Base-by-base conservation (phyloP, 768 basidiomycete species). In the Suillus subalutaceus region DNA sequence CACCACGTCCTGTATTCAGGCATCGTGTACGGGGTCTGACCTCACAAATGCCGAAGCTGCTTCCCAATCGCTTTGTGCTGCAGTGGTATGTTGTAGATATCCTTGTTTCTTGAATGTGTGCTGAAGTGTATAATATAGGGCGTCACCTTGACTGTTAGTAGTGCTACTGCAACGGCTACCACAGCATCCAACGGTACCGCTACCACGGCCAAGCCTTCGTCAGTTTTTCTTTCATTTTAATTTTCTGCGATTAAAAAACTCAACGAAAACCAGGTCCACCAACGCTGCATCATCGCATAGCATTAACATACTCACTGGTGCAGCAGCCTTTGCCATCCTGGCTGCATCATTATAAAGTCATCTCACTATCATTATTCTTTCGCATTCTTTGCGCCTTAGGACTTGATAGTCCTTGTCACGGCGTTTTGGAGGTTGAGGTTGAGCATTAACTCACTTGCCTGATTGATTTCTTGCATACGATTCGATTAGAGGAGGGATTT, bases 1-100 rank as follows among this genome's bases (percentile, higher is more conserved):
- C 63, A 81, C 82, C 57, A 84, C 86, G 44, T 1, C 70, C 0
- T 91, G 90, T 76, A 83, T 90, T 67, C 26, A 73, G 60, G 44
- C 59, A 5, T 68, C 75, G n/a, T 91, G 90, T 80, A 66, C 69
- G 0, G 83, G 81, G 57, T 46, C 43, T 13, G 87, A 90, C 71
- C 79, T 88, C 65, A 40, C 69, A 32, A 69, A 61, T 15, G 85
- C 89, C n/a, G 72, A 83, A 61, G 23, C 63, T 0, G 75, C 73
- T 63, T 83, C 88, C 7, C 74, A 80, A 58, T 57, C 68, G 2
- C 69, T 85, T 52, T 90, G 89, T 67, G 72, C 72, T 0, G 75
- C 79, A 53, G 86, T 84, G 50, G 88, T 89, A 78, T 64, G 85
- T 81, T 30, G 10, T n/a, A 18, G 2, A 32, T 10, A 37, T 6